phyloP scores from a whole-genome alignment of 345 rosid species.

The Moringa oleifera region DNA sequence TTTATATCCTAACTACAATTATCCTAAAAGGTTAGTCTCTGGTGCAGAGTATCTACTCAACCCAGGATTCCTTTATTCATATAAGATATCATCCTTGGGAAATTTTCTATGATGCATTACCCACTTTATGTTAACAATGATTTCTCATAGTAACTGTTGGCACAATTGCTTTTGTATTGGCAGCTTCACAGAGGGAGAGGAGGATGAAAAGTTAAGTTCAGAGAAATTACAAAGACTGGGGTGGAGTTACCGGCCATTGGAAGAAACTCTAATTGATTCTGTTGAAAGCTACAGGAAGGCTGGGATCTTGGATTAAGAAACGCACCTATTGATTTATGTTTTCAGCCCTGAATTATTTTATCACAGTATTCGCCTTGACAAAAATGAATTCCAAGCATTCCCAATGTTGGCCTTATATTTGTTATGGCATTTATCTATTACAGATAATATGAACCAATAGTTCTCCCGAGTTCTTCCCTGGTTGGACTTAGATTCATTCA shows the following conservation, averaged over 20 bases:
- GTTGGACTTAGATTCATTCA: too few relatives aligned
- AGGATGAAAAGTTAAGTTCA: slow-evolving; percentile 24
- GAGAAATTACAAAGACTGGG: slow-evolving; percentile 47
- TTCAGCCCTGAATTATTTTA: not conserved
- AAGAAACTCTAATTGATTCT: slow-evolving; percentile 52
- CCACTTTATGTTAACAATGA: too few relatives aligned
- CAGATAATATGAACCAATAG: too few relatives aligned
- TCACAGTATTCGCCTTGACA: too few relatives aligned
- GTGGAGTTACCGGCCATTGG: slow-evolving; percentile 50
- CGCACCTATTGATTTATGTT: not conserved
- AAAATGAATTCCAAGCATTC: too few relatives aligned
- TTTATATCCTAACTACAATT: slow-evolving; percentile 48
- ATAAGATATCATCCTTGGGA: too few relatives aligned
- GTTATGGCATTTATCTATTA: too few relatives aligned
- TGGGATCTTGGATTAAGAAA: slow-evolving; percentile 34
- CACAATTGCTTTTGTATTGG: slow-evolving; percentile 9
- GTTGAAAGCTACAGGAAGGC: slow-evolving; percentile 40
- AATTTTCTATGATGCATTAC: too few relatives aligned
- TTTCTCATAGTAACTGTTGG: not conserved
- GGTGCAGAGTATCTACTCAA: not conserved
- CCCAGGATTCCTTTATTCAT: not conserved
- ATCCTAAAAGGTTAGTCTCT: slow-evolving; percentile 41
- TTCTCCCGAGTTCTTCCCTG: too few relatives aligned
- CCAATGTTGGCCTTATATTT: too few relatives aligned
- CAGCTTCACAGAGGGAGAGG: slow-evolving; percentile 31